These are phyloP conservation scores for Rhizopogon salebrosus DNA, from an alignment of 768 basidiomycete species.

Conservation along the genomic window DNA sequence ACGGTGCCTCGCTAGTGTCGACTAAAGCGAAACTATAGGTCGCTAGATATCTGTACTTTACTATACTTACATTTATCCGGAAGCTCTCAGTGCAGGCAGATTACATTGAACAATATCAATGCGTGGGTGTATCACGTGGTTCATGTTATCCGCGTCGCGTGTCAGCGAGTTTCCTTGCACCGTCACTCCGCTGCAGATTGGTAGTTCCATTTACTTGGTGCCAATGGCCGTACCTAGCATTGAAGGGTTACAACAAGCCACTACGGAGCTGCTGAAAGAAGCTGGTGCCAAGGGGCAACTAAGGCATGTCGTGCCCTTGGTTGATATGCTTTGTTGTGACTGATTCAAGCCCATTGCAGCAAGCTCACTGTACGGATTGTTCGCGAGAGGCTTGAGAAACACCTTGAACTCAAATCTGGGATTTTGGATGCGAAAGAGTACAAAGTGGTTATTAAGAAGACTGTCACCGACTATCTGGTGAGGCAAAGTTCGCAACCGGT, in stretches of 20 bases:
- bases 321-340: neutral
- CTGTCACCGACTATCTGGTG: slow-evolving; percentile 13
- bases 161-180: too few species aligned
- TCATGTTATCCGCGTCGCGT: neutral
- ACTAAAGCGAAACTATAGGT: slow-evolving; percentile 47
- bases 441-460: slow-evolving; percentile 41
- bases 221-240: slow-evolving; percentile 12
- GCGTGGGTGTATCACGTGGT: neutral
- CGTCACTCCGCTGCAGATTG: too few species aligned
- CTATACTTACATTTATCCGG: too few species aligned
- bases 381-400: slow-evolving; percentile 43
- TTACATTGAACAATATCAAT: too few species aligned
- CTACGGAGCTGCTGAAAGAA: slow-evolving; percentile 16
- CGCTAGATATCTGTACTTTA: neutral
- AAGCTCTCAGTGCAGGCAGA: too few species aligned
- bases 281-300: slow-evolving; percentile 19
- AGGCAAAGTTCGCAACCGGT: neutral
- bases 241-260: slow-evolving; percentile 12
- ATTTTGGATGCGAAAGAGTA: slow-evolving; percentile 38
- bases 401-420: slow-evolving; percentile 39
- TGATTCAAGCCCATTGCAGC: slow-evolving; percentile 6
- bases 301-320: slow-evolving; percentile 4
- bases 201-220: neutral
- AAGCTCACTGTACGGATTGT: slow-evolving; percentile 44
- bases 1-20: slow-evolving; percentile 32